Evolutionary conservation across 78 protist species (phyloP).

Genomic region (Dictyostelium capitatum): DNA sequence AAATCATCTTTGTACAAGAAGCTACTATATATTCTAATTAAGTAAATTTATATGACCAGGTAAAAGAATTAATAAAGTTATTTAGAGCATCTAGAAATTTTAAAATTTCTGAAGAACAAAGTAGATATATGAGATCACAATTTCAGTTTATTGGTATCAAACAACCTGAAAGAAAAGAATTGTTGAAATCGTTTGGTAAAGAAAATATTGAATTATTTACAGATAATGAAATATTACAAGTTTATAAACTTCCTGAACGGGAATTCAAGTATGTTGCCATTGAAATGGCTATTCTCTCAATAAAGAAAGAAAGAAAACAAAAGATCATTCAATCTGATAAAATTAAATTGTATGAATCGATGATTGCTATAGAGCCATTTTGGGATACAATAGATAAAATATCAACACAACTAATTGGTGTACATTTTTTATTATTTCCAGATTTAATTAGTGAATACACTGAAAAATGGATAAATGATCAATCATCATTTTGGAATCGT

Average conservation of each 20-base stretch:
- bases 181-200: slow-evolving; percentile 2
- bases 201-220: background rate
- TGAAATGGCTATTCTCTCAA: background rate
- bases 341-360: background rate
- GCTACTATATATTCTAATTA: no score
- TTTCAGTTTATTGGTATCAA: slow-evolving; percentile 34
- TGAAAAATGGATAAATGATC: slow-evolving; percentile 28
- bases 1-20: no score
- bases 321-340: background rate
- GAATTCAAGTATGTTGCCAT: slow-evolving; percentile 52
- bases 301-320: background rate
- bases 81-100: no score
- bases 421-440: slow-evolving; percentile 8
- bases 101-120: no score
- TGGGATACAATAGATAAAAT: slow-evolving; percentile 73
- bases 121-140: slow-evolving; percentile 42
- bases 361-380: background rate
- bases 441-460: background rate
- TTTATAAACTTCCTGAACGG: slow-evolving; percentile 28
- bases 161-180: slow-evolving; percentile 23
- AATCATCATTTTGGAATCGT: slow-evolving; percentile 9
- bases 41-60: no score
- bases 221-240: background rate
- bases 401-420: slow-evolving; percentile 23
- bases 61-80: no score